Base-by-base conservation (phyloP, 306 rosid genomes). In the Astragalus membranaceus region DNA sequence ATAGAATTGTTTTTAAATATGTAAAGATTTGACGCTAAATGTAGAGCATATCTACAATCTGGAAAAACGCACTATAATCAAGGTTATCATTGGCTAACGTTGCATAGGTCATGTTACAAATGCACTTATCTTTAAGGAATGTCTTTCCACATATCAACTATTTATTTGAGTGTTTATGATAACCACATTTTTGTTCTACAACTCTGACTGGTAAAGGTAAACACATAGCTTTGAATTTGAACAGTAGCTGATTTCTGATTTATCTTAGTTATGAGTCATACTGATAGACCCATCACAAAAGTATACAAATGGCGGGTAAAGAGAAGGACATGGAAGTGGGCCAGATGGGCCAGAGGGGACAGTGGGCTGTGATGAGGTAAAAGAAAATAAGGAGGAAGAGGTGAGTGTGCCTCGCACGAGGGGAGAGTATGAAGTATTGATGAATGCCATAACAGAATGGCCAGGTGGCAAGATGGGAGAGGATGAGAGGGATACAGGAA, bases 11-110 rank as follows among this genome's bases (percentile, higher is more conserved):
- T 67, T 67, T 33, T 16, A 8, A 43, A 36, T 39, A 32, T 52
- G 36, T 41, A 39, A 69, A 52, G 74, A 37, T 68, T 20, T 69
- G 8, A 52, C 7, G 37, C 63, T 39, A 51, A 69, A 51, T 68
- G 36, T 10, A 48, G 46, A 52, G 35, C 49, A 49, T 50, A 15
- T 51, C 11, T 51, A 68, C 20, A 68, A 36, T 53, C 33, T 35
- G 37, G 37, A 68, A 10, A 67, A 17, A 1, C 0, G 50, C 47
- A 66, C 10, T 57, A n/a, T 9, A 7, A 44, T 26, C 13, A 64
- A 64, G 11, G 55, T 64, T 44, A 33, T 35, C n/a, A 36, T 48
- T 48, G 17, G 42, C 60, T 48, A 66, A 47, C n/a, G n/a, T 16
- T 33, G 73, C 10, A 37, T 16, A 20, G 50, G 20, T 8, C 15